These are phyloP conservation scores for Phytophthora tentaculata DNA, from an alignment of 352 stramenopile genomes.

Conservation along the genomic window DNA sequence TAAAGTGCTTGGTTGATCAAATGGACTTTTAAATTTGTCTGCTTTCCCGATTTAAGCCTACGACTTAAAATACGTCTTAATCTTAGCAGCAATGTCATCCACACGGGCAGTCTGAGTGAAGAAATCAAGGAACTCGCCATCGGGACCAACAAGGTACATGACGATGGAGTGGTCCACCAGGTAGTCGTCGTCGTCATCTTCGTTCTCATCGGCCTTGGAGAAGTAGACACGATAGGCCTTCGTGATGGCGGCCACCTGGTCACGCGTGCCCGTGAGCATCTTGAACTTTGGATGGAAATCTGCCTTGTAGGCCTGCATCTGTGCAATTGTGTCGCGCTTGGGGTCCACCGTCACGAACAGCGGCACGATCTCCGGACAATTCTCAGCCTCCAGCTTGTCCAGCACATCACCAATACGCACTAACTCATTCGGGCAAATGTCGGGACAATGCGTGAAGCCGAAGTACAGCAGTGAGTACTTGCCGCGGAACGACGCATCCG, in stretches of 20 bases:
- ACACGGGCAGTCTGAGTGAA: constrained; percentile 98
- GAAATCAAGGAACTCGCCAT: constrained; percentile 98
- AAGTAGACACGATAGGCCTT: constrained; percentile 99
- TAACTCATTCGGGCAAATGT: constrained; percentile 99
- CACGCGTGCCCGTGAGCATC: constrained; percentile 93
- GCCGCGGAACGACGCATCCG: constrained; percentile 91
- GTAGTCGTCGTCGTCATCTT: constrained; percentile 98
- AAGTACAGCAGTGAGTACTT: constrained; percentile 99
- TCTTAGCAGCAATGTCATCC: constrained; percentile 95
- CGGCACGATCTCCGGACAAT: constrained; percentile 73
- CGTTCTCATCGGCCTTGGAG: constrained; percentile 94
- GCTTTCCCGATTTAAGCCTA: no score
- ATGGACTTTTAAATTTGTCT: no score
- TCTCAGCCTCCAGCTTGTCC: constrained; percentile 87
- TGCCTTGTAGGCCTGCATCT: constrained; percentile 96
- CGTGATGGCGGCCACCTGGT: constrained; percentile 96
- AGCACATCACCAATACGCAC: constrained; percentile 97
- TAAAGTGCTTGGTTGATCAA: not conserved
- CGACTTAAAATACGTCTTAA: constrained; percentile 79
- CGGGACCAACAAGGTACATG: constrained; percentile 97
- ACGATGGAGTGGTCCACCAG: constrained; percentile 99
- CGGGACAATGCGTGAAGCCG: constrained; percentile 99
- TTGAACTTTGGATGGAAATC: constrained; percentile 89
- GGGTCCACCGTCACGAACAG: constrained; percentile 99
- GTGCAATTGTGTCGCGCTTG: constrained; percentile 95